phyloP scores from a whole-genome alignment of 1,284 basidiomycete genomes.

The Stereum hirsutum region DNA sequence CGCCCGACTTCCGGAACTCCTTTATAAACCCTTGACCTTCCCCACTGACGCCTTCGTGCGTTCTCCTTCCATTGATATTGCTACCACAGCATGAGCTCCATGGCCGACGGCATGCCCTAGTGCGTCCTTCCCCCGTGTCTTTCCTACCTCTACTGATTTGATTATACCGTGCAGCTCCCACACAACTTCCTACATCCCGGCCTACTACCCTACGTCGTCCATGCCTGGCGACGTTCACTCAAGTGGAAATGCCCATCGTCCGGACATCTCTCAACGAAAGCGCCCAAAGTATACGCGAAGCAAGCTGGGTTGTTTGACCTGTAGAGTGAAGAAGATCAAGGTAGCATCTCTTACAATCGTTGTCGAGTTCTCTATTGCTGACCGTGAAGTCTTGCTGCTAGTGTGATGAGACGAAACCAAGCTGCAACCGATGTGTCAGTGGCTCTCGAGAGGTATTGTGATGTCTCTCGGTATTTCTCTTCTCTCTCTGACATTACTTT shows the following conservation, averaged over 20 bases:
- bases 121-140: conserved; percentile 25
- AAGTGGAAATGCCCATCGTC: conserved; percentile 32
- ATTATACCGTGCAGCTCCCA: conserved; percentile 21
- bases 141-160: conserved; percentile 10
- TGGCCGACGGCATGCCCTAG: conserved; percentile 55
- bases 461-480: conserved; percentile 7
- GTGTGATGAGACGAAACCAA: conserved; percentile 79
- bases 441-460: conserved; percentile 63
- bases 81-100: conserved; percentile 25
- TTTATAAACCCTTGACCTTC: conserved; percentile 11
- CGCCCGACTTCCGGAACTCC: too few species aligned
- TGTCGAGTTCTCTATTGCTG: conserved; percentile 7
- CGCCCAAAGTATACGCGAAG: conserved; percentile 81
- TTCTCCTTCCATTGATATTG: conserved; percentile 21
- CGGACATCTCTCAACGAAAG: conserved; percentile 50
- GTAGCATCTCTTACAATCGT: conserved; percentile 27
- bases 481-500: conserved; percentile 9
- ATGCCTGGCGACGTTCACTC: conserved; percentile 28
- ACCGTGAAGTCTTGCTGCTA: conserved; percentile 22
- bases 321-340: conserved; percentile 82
- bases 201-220: conserved; percentile 9
- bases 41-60: conserved; percentile 9
- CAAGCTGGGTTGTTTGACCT: conserved; percentile 79
- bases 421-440: conserved; percentile 71
- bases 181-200: conserved; percentile 31